These are phyloP conservation scores for Domatiomyces globalis DNA, from an alignment of 2,329 filamentous ascomycete genomes.

Conservation along the genomic window DNA sequence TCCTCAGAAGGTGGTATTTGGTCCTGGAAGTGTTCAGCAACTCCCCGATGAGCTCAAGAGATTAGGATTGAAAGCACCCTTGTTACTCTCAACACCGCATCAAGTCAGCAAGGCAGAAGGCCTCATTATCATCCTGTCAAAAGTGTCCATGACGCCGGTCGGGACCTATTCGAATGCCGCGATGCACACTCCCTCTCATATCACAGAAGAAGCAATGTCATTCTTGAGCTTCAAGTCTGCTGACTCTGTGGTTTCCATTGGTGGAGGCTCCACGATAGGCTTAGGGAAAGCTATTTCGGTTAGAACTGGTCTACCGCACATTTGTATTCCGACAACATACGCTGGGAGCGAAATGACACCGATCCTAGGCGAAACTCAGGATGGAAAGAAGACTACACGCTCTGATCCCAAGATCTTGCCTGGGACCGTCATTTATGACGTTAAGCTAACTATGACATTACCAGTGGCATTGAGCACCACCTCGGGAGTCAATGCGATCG, in stretches of 20 bases:
- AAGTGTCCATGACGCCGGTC: conserved; percentile 26
- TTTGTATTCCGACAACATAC: conserved; percentile 50
- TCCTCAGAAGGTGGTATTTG: conserved; percentile 43
- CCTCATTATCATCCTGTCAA: conserved; percentile 33
- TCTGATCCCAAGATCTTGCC: conserved; percentile 47
- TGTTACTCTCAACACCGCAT: conserved; percentile 44
- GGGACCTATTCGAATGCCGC: conserved; percentile 42
- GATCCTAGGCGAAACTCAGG: conserved; percentile 47
- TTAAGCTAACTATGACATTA: conserved; percentile 47
- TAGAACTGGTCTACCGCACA: conserved; percentile 41
- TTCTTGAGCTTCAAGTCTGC: conserved; percentile 33
- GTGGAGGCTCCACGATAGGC: conserved; percentile 48
- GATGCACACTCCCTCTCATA: conserved; percentile 48
- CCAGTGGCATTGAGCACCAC: conserved; percentile 40
- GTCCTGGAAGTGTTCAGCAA: conserved; percentile 39
- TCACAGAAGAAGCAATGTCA: conserved; percentile 44
- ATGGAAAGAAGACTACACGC: conserved; percentile 44
- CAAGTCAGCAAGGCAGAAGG: conserved; percentile 35
- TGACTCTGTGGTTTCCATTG: conserved; percentile 46
- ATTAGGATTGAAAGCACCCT: conserved; percentile 36
- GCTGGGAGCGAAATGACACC: conserved; percentile 52
- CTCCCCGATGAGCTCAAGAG: conserved; percentile 30
- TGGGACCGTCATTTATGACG: conserved; percentile 49
- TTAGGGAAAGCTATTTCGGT: conserved; percentile 46
- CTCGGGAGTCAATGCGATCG: conserved; percentile 52